Evolutionary conservation across 2,329 filamentous ascomycete species (phyloP).

Genomic region (Calonectria leucothoes): DNA sequence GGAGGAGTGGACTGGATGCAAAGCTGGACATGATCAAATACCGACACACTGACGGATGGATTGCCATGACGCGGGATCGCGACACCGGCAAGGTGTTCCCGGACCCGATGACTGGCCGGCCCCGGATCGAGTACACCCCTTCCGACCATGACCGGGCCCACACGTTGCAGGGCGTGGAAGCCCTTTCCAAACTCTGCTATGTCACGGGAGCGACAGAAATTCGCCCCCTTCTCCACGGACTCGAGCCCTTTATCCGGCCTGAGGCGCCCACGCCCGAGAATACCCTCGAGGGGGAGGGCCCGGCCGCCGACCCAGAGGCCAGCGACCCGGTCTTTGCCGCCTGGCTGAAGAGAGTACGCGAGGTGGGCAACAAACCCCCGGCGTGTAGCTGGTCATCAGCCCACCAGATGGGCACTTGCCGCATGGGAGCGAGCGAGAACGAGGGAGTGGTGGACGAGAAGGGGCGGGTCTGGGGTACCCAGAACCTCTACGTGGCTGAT

Average conservation of each 20-base stretch:
- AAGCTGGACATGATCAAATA: constrained; percentile 79
- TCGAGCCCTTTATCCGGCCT: constrained; percentile 69
- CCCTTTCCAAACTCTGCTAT: constrained; percentile 80
- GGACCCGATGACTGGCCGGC: constrained; percentile 74
- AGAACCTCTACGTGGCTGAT: constrained; percentile 77
- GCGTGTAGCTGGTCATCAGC: constrained; percentile 72
- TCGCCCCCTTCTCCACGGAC: constrained; percentile 69
- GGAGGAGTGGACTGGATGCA: constrained; percentile 75
- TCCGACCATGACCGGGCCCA: constrained; percentile 79
- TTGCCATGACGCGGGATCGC: constrained; percentile 80
- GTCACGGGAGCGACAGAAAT: constrained; percentile 86
- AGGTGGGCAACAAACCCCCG: constrained; percentile 62
- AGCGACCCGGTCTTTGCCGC: constrained; percentile 69
- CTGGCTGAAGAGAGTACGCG: constrained; percentile 67
- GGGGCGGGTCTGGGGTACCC: constrained; percentile 73
- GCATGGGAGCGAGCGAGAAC: constrained; percentile 70
- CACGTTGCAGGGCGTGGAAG: constrained; percentile 77
- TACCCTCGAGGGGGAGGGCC: constrained; percentile 27
- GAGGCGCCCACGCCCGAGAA: constrained; percentile 32
- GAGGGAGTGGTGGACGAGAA: constrained; percentile 68
- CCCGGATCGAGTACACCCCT: constrained; percentile 76
- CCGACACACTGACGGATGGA: constrained; percentile 77
- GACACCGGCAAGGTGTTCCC: constrained; percentile 80
- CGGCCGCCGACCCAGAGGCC: constrained; percentile 55
- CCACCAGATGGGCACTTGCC: constrained; percentile 84